Base-by-base conservation (phyloP, 257 asterid genomes). In the Gentiana macrophylla region DNA sequence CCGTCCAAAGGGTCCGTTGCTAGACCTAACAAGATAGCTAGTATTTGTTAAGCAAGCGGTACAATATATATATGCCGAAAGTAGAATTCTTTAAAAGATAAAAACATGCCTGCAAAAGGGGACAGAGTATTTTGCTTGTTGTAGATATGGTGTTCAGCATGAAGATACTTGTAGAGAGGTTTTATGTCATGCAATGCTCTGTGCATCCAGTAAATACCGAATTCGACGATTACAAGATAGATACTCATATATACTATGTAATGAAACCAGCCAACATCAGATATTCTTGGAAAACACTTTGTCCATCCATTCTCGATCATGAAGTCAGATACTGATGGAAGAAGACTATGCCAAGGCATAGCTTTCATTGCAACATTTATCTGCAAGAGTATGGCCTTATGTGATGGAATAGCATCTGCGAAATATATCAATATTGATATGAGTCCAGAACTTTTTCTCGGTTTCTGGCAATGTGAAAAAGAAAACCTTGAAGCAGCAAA, bases 51-150 rank as follows among this genome's bases (percentile, higher is more conserved):
- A 2, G 46, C 24, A 24, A 0, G 24, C 24, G 24, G 24, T 24
- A 24, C 24, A 24, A 24, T 24, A 24, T 24, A 24, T 24, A 24
- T 24, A 24, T 24, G 24, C 24, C 24, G 24, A 24, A 24, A 24
- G 24, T 24, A 24, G 24, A 24, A 24, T 24, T 24, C 24, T 24
- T 24, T 24, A 24, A 24, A 24, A 24, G 24, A 24, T 24, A 24
- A 41, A 48, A 73, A 66, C 71, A 58, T 71, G 84, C 97, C 98
- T 60, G 98, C 97, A 79, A 92, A 92, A 4, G 97, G 98, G 66
- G 98, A 91, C 57, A 92, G 95, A 12, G 98, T 87, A 66, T 87
- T 87, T 70, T 91, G 98, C 86, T 91, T 91, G 89, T 91, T 91
- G 74, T 91, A 84, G 72, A 87, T 83, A 80, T 91, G 98, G 73